These are phyloP conservation scores for Halocafeteria seosinensis DNA, from an alignment of 108 stramenopile species.

Conservation along the genomic window DNA sequence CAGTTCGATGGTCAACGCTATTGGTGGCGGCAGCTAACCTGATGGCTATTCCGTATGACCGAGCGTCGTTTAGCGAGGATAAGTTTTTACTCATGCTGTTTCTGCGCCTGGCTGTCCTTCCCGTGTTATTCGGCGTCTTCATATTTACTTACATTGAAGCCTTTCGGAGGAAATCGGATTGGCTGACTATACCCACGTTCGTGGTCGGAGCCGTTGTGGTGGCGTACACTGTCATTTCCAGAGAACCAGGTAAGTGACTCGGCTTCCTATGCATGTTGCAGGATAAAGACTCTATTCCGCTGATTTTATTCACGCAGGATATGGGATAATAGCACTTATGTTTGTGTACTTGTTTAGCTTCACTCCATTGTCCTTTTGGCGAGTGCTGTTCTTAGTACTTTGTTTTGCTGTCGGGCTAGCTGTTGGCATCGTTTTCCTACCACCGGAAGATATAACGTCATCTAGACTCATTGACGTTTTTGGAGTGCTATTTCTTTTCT, in stretches of 20 bases:
- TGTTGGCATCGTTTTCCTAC: not conserved
- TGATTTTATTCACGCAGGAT: not conserved
- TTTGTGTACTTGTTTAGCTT: not conserved
- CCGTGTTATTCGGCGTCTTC: not conserved
- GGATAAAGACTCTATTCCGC: too few species aligned
- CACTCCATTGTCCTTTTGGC: not conserved
- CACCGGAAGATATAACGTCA: not conserved
- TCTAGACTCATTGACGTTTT: not conserved
- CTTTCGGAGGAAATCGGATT: not conserved
- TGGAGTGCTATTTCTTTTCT: not conserved
- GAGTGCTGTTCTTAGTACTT: not conserved
- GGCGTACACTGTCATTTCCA: not conserved
- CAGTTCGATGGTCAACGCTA: not conserved
- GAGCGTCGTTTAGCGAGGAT: not conserved
- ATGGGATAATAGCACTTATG: not conserved
- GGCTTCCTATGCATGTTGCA: too few species aligned
- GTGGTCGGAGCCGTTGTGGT: not conserved
- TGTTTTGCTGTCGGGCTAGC: not conserved
- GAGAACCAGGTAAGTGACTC: not conserved
- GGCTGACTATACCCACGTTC: not conserved
- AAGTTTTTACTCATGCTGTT: not conserved
- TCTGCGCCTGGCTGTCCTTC: not conserved
- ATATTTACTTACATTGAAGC: not conserved
- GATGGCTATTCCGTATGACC: not conserved
- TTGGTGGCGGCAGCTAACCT: not conserved